Evolutionary conservation across 805 yeast genomes (phyloP), one percentile per base, ranked within the genome.

Genomic region (Saccharomyces eubayanus): DNA sequence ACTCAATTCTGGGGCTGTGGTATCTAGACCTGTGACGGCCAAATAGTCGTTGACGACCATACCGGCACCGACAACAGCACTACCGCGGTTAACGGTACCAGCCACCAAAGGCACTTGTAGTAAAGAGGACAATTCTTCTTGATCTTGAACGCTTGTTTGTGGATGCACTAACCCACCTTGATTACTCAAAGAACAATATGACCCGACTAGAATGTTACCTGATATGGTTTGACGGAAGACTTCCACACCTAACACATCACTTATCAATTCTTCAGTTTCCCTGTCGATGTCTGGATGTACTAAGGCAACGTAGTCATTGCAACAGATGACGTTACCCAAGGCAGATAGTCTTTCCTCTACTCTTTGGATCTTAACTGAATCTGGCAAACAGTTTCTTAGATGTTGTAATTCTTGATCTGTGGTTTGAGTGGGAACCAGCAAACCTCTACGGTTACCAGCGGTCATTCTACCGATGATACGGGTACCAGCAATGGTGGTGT

Each of bases 271-370:
- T 76, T 94, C 99, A 51, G 99, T 94, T 74, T 94, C 99, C 71
- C 99, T 85, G 77, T 94, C 99, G 61, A 94, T 89, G 76, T 94
- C 99, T 51, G 99, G 99, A 73, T 94, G 99, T 52, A 94, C 99
- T 60, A 94, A 80, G 3, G 99, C 99, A 64, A 95, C 99, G 70
- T 94, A 94, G 73, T 94, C 99, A 73, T 94, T 94, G 76, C 98
- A 92, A 74, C 98, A 92, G 67, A 94, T 90, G 58, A 94, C 99
- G 65, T 94, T 94, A 65, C 99, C 99, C 61, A 94, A 76, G 12
- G 99, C 99, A 51, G 96, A 87, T 59, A 94, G 77, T 70, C 99
- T 84, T 76, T 94, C 99, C 74, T 94, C 99, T 43, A 95, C 96
- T 72, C 99, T 83, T 76, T 94, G 99, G 65, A 94, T 90, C 74